These are phyloP conservation scores for Carallia pectinifolia DNA, from an alignment of 345 rosid species.

Conservation along the genomic window DNA sequence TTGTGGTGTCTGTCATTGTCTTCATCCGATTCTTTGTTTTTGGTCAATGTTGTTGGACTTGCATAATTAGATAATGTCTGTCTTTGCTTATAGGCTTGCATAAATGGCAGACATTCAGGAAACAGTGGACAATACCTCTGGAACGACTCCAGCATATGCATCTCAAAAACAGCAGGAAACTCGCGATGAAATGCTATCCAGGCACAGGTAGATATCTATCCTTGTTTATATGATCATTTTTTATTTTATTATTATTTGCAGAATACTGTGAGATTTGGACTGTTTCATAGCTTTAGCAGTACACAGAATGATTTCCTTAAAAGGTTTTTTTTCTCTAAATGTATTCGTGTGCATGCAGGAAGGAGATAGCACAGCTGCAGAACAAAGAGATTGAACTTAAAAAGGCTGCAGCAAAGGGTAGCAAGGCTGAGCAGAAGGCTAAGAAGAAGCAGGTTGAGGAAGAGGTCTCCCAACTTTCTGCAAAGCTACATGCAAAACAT, in stretches of 20 bases:
- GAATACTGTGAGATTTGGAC: too few relatives aligned
- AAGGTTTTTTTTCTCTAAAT: not conserved
- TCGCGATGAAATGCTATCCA: constrained; percentile 60
- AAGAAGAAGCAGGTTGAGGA: constrained; percentile 97
- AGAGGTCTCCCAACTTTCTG: constrained; percentile 64
- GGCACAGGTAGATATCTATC: constrained; percentile 48
- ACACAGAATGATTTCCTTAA: too few relatives aligned
- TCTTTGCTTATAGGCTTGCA: constrained; percentile 8
- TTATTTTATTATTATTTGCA: too few relatives aligned
- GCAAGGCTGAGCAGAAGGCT: constrained; percentile 94
- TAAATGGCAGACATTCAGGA: constrained; percentile 45
- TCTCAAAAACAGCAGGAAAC: constrained; percentile 37
- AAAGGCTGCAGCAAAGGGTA: constrained; percentile 88
- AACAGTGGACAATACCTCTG: constrained; percentile 24
- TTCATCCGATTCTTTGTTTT: too few relatives aligned
- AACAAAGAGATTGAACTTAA: constrained; percentile 78
- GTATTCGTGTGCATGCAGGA: constrained; percentile 41
- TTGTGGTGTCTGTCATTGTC: too few relatives aligned
- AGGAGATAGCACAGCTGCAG: constrained; percentile 72
- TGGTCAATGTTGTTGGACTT: too few relatives aligned
- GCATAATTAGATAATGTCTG: not conserved
- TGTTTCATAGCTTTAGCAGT: too few relatives aligned
- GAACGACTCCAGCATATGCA: constrained; percentile 21
- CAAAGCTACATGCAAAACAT: constrained; percentile 65
- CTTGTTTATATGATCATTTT: too few relatives aligned